Base-by-base conservation (phyloP, 257 asterid genomes). In the Verbascum thapsus region DNA sequence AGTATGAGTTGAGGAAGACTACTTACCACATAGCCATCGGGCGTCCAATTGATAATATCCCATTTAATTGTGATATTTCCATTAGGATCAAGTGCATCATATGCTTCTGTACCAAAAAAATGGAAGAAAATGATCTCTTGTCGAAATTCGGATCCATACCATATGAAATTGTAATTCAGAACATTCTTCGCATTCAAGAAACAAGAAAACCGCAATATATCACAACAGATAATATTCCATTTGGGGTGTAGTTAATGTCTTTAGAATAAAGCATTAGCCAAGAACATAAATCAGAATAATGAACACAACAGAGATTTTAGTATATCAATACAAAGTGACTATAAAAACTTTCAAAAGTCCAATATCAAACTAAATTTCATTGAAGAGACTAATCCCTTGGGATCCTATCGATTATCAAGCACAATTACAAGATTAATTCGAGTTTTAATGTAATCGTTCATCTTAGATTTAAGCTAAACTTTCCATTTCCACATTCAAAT, bases 1-100 rank as follows among this genome's bases (percentile, higher is more conserved):
- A 5, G 5, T 26, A 26, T 26, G 32, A 26, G 32, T 26, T 26
- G 2, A 5, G 32, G 47, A 23, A 16, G 4, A 69, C n/a, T 19
- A 57, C 87, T 70, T 71, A 85, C 88, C 67, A 79, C 73, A 66
- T 85, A 85, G 63, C 88, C 92, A 69, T 85, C 88, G 7, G 86
- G 69, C 7, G 86, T 82, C 88, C 92, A 85, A 43, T 41, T 60
- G 48, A 82, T 68, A 26, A 85, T 60, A 40, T 85, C 88, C 92
- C 92, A 82, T 51, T 80, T 85, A n/a, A 85, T 77, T 3, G 86
- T 85, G 76, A 82, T 80, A 19, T 85, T 79, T 38, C 92, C 88
- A 61, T 75, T 80, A 4, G 86, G 86, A 68, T 82, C 86, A n/a
- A 84, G 88, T 11, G 86, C 75, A 53, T 82, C 86, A 64, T 72